Conservation (phyloP, 2,329 filamentous ascomycete species). For the Apiospora koreana region DNA sequence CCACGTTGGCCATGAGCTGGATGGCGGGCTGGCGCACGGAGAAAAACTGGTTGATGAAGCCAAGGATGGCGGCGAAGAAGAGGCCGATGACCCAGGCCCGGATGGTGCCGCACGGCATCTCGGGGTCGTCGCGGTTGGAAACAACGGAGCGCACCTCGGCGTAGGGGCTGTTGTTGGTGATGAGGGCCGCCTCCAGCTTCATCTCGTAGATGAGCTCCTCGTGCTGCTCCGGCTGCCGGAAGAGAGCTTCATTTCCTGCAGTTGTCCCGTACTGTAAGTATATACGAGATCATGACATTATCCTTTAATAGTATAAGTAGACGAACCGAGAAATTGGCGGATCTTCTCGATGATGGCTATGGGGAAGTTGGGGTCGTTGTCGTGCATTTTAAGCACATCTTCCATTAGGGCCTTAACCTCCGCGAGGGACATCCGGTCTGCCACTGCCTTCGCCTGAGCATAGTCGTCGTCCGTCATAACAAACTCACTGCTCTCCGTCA, state of each 20-base stretch:
- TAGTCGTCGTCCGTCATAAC: slow-evolving; percentile 10
- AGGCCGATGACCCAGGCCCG: slow-evolving; percentile 56
- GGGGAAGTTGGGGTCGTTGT: slow-evolving; percentile 46
- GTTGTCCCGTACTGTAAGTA: background rate
- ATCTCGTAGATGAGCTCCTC: slow-evolving; percentile 52
- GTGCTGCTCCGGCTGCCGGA: slow-evolving; percentile 47
- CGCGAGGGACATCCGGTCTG: background rate
- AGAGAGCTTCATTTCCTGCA: slow-evolving; percentile 43
- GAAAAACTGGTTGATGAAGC: slow-evolving; percentile 59
- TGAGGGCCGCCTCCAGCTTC: slow-evolving; percentile 56
- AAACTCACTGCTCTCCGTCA: slow-evolving; percentile 4
- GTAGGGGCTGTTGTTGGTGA: slow-evolving; percentile 58
- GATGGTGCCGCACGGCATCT: slow-evolving; percentile 45
- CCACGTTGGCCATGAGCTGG: slow-evolving; percentile 54
- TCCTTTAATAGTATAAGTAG: background rate
- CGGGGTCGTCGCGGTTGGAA: slow-evolving; percentile 39
- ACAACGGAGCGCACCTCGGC: slow-evolving; percentile 49
- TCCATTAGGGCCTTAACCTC: slow-evolving; percentile 33
- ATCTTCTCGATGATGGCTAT: slow-evolving; percentile 41
- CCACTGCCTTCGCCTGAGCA: slow-evolving; percentile 3
- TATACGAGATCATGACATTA: background rate
- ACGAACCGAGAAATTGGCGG: slow-evolving; percentile 35
- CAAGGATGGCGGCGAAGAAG: slow-evolving; percentile 49
- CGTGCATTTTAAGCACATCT: slow-evolving; percentile 41
- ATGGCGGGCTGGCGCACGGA: slow-evolving; percentile 58